Evolutionary conservation across 2,329 filamentous ascomycete species (phyloP).

Genomic region (Pseudogymnoascus sp.): DNA sequence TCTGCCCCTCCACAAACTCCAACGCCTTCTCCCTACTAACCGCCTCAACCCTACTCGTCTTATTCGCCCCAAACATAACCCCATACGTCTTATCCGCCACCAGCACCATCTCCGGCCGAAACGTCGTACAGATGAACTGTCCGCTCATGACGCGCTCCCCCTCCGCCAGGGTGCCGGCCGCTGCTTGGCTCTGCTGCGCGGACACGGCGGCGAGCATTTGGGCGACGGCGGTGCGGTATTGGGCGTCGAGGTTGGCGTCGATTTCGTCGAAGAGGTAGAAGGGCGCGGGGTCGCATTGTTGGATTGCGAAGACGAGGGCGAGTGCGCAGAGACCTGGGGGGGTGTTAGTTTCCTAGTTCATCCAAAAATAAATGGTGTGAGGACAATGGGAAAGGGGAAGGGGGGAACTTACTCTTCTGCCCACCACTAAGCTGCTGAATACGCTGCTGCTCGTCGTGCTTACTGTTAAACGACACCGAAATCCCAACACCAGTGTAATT

Average conservation of each 20-base stretch:
- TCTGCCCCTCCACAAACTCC: slow-evolving; percentile 86
- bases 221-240: slow-evolving; percentile 94
- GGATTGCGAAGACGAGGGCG: slow-evolving; percentile 98
- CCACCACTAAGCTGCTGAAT: slow-evolving; percentile 96
- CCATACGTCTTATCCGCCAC: slow-evolving; percentile 98
- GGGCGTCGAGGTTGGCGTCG: slow-evolving; percentile 93
- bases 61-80: slow-evolving; percentile 81
- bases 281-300: slow-evolving; percentile 91
- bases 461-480: slow-evolving; percentile 96
- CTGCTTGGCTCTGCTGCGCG: slow-evolving; percentile 51
- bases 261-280: slow-evolving; percentile 99
- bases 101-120: slow-evolving; percentile 90
- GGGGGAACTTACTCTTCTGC: slow-evolving; percentile 74
- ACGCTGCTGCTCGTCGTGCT: slow-evolving; percentile 94
- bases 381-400: neutral
- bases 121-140: slow-evolving; percentile 98
- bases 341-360: slow-evolving; percentile 16
- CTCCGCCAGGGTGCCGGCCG: slow-evolving; percentile 30
- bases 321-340: slow-evolving; percentile 76
- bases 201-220: slow-evolving; percentile 77
- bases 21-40: slow-evolving; percentile 81
- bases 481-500: slow-evolving; percentile 97
- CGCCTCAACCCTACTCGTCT: slow-evolving; percentile 90
- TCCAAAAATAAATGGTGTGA: neutral
- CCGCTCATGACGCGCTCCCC: slow-evolving; percentile 41